Evolutionary conservation across 2,329 filamentous ascomycete species (phyloP).

Genomic region (Anthostomella pinea): DNA sequence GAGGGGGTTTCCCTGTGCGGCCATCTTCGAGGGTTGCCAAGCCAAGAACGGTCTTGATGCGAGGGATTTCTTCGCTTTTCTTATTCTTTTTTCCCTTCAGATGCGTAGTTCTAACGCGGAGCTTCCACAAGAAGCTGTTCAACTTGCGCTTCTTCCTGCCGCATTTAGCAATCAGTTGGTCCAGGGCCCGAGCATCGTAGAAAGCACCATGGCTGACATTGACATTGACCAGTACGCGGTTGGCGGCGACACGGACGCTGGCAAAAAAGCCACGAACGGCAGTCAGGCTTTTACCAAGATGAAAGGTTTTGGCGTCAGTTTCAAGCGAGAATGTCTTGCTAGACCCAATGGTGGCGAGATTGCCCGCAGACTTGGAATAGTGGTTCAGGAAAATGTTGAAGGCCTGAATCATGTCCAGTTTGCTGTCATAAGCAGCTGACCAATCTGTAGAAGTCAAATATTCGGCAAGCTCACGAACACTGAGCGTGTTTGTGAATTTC

Average conservation of each 20-base stretch:
- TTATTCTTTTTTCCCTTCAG: no score
- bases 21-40: no score
- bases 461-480: no score
- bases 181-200: conserved; percentile 28
- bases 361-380: conserved; percentile 26
- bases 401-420: conserved; percentile 22
- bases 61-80: no score
- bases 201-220: conserved; percentile 36
- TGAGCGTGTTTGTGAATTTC: no score
- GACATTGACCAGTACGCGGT: conserved; percentile 34
- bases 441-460: no score
- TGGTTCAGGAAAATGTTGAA: conserved; percentile 32
- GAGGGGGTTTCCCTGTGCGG: no score
- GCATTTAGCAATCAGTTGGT: no score
- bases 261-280: conserved; percentile 35
- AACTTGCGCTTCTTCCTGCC: no score
- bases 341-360: conserved; percentile 28
- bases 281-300: conserved; percentile 28
- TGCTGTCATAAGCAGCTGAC: conserved; percentile 21
- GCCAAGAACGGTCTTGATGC: no score
- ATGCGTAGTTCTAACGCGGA: no score
- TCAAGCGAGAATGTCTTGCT: conserved; percentile 30
- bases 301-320: conserved; percentile 1
- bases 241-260: conserved; percentile 33
- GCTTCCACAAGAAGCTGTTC: no score